Base-by-base conservation (phyloP, 202 grass and related monocot genomes). In the Musa balbisiana region DNA sequence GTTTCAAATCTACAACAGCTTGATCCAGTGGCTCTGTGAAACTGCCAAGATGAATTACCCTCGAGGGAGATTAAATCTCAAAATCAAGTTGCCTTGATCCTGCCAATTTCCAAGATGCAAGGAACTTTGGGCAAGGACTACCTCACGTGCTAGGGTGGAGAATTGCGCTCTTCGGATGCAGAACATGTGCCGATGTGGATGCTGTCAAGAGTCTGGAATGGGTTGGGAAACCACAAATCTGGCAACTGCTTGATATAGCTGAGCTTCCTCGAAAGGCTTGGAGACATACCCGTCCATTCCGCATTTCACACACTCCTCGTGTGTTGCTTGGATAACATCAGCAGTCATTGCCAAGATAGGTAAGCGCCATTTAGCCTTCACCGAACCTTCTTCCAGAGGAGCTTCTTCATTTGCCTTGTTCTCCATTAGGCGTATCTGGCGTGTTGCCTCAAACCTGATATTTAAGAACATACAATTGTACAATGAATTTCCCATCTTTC, bases 211-310 rank as follows among this genome's bases (percentile, higher is more conserved):
- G 24, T 49, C 71, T n/a, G 22, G 24, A 55, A 55, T 73, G 71
- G 71, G 71, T 17, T 78, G 72, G 64, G 82, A 77, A 67, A 76
- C 80, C 59, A 92, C 86, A 83, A 99, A 95, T 71, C 92, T 94
- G 58, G 90, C 78, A 13, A 99, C 84, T 13, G 91, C 95, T 62
- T 88, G 64, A 76, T 87, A 95, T 53, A 99, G 87, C 84, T 92
- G 95, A 50, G 87, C 88, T 90, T 92, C 95, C 74, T 99, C 91
- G 0, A 99, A 99, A 62, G 95, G 95, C 77, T 99, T 99, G 3
- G 95, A 92, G 71, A 99, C 95, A 20, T 99, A 95, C 23, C 91
- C 95, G 75, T 99, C 95, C 95, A 99, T 92, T 8, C 91, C 95
- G 11, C 69, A 80, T 80, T 90, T 99, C 19, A 82, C 83, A 85